phyloP scores from a whole-genome alignment of 768 basidiomycete genomes.

The Rhodotorula kratochvilovae region DNA sequence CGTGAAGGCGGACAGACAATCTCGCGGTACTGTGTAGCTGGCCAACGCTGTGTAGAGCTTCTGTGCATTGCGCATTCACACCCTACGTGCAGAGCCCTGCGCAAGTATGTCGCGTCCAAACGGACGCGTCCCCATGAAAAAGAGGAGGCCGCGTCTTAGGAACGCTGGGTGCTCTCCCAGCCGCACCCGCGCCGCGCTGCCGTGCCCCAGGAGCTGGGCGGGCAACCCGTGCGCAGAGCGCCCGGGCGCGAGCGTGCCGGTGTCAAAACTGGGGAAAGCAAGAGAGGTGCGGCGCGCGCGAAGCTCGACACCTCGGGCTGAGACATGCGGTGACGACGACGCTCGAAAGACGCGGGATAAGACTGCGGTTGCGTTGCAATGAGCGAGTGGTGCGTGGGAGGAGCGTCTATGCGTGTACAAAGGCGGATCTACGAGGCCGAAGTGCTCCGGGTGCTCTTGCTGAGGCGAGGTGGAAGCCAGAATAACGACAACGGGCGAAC shows the following conservation, averaged over 20 bases:
- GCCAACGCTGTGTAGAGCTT: neutral
- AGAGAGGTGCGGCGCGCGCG: neutral
- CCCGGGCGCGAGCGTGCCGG: neutral
- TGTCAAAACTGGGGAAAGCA: neutral
- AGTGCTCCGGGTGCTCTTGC: neutral
- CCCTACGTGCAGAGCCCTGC: too few species aligned
- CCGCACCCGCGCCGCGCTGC: neutral
- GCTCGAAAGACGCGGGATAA: neutral
- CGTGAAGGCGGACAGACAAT: too few species aligned
- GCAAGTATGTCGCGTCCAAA: constrained; percentile 2
- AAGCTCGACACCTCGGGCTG: too few species aligned
- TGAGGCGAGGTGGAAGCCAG: neutral
- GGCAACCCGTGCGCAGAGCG: neutral
- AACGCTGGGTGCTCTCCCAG: neutral
- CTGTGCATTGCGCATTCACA: too few species aligned
- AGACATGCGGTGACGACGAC: too few species aligned
- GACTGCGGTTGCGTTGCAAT: neutral
- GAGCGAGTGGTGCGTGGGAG: neutral
- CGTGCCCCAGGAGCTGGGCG: neutral
- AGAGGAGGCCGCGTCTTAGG: neutral
- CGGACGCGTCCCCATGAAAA: constrained; percentile 4
- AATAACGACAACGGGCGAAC: neutral
- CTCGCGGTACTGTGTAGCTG: too few species aligned
- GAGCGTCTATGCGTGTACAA: neutral
- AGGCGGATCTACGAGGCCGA: neutral